Conservation (phyloP, 2,329 filamentous ascomycete genomes). For the Colletotrichum echinochloae region DNA sequence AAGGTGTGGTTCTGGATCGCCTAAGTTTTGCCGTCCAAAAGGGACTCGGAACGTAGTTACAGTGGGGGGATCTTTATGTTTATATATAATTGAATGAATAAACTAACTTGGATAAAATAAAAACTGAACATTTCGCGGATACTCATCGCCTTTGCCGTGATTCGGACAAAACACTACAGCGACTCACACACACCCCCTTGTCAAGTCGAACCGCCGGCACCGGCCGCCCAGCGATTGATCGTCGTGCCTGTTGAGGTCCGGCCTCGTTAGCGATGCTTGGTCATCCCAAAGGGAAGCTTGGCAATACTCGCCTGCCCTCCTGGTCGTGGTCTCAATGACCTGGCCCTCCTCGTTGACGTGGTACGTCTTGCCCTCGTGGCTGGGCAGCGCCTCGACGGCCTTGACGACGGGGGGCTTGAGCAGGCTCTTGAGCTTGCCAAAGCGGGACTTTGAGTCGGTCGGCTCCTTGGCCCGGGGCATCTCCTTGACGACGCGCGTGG, state of each 20-base stretch:
- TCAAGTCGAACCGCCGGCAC: background rate
- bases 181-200: background rate
- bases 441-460: slow-evolving; percentile 14
- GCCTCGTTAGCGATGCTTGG: background rate
- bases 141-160: background rate
- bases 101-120: background rate
- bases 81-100: background rate
- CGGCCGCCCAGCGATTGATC: slow-evolving; percentile 13
- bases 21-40: slow-evolving; percentile 42
- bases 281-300: background rate
- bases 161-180: background rate
- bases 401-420: slow-evolving; percentile 38
- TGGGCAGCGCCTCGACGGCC: slow-evolving; percentile 31
- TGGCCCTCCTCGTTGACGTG: slow-evolving; percentile 36
- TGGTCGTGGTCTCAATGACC: slow-evolving; percentile 35
- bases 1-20: slow-evolving; percentile 69
- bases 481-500: slow-evolving; percentile 35
- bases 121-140: background rate
- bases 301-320: slow-evolving; percentile 27
- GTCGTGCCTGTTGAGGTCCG: slow-evolving; percentile 2
- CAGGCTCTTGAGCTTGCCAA: slow-evolving; percentile 32
- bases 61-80: too few relatives aligned
- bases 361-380: slow-evolving; percentile 39
- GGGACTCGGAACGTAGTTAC: background rate
- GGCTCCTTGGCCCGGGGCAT: slow-evolving; percentile 29